Evolutionary conservation across 352 stramenopile species (phyloP).

Genomic region (Blastocystis sp.): DNA sequence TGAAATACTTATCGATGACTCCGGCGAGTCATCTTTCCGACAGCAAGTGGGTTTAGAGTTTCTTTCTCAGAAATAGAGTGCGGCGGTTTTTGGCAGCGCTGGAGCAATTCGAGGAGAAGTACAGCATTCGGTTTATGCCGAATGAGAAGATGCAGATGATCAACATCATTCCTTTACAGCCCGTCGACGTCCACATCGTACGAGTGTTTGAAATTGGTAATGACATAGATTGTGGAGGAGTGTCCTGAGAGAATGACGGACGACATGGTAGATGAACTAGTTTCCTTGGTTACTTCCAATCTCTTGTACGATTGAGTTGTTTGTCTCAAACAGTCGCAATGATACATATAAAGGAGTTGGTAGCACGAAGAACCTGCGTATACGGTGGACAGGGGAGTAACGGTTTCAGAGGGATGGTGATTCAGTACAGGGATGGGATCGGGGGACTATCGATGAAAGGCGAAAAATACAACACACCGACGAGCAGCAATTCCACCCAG

Average conservation of each 20-base stretch:
- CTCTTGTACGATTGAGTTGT: not conserved
- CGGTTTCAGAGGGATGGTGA: not conserved
- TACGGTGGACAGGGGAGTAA: not conserved
- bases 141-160: constrained; percentile 42
- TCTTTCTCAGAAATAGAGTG: not conserved
- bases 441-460: not conserved
- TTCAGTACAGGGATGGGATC: not conserved
- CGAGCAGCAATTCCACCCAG: not conserved
- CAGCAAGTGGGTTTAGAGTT: not conserved
- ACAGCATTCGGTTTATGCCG: not conserved
- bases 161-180: constrained; percentile 23
- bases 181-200: constrained; percentile 7
- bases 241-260: constrained; percentile 28
- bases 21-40: not conserved
- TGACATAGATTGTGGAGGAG: not conserved
- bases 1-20: not conserved
- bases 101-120: not conserved
- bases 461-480: not conserved
- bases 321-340: constrained; percentile 1
- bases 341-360: not conserved
- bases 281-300: not conserved
- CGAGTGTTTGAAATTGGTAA: not conserved
- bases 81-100: not conserved
- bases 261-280: not conserved
- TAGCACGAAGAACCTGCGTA: not conserved